Evolutionary conservation across 2,329 filamentous ascomycete species (phyloP).

Genomic region (Ophiocordyceps sinensis): DNA sequence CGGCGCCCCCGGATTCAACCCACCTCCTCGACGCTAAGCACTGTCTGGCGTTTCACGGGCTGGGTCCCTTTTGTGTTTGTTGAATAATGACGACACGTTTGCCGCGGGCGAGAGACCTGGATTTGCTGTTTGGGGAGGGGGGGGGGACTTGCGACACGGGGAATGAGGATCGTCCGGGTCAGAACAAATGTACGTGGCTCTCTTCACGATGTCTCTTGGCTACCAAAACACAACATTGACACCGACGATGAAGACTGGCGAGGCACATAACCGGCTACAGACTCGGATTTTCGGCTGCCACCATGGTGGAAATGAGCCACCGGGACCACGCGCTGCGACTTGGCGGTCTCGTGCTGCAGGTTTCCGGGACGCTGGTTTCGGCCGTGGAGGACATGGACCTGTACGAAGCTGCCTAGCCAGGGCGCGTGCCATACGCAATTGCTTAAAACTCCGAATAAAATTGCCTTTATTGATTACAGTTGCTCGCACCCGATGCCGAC

Average conservation of each 20-base stretch:
- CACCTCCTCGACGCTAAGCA: conserved; percentile 45
- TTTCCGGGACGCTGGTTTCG: too few species aligned
- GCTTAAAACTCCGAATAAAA: conserved; percentile 1
- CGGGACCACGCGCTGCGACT: too few species aligned
- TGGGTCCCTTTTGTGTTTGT: conserved; percentile 9
- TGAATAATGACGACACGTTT: conserved; percentile 11
- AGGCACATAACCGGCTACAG: not conserved
- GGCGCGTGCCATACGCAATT: not conserved
- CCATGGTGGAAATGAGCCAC: not conserved
- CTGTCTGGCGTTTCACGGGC: conserved; percentile 12
- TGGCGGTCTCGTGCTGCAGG: too few species aligned
- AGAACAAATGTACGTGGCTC: conserved; percentile 4
- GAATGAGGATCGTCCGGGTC: conserved; percentile 1
- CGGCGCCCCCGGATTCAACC: conserved; percentile 60
- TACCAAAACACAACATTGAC: conserved; percentile 2
- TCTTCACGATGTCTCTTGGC: conserved; percentile 1
- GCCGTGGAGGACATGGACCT: not conserved
- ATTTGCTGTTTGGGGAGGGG: conserved; percentile 6
- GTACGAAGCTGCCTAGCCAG: not conserved
- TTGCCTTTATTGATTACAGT: not conserved
- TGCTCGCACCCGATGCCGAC: too few species aligned
- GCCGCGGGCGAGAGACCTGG: conserved; percentile 8
- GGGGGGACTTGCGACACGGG: not conserved
- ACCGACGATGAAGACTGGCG: not conserved
- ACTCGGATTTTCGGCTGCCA: not conserved